Evolutionary conservation across 2,329 filamentous ascomycete genomes (phyloP).

Genomic region (Juglanconis sp.): DNA sequence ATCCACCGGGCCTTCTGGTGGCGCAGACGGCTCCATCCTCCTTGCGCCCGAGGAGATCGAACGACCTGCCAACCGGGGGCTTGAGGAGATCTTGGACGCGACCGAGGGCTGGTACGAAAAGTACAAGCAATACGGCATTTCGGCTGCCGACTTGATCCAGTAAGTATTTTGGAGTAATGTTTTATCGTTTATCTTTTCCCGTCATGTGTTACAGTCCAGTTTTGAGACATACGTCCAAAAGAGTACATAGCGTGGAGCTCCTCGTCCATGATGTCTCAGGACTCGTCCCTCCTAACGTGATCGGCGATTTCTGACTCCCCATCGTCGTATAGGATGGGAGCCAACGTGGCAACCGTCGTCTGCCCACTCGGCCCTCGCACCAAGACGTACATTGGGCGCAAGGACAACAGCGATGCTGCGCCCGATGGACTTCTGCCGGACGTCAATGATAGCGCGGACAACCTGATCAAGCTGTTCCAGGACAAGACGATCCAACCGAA

Average conservation of each 20-base stretch:
- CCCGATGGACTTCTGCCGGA: conserved; percentile 42
- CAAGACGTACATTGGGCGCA: conserved; percentile 49
- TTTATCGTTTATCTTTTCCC: too few relatives aligned
- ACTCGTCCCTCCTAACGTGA: too few relatives aligned
- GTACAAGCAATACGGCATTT: conserved; percentile 39
- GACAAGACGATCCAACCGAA: conserved; percentile 52
- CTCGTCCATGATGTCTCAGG: too few relatives aligned
- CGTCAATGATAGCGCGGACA: conserved; percentile 39
- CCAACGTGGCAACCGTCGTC: conserved; percentile 46
- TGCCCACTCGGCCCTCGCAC: conserved; percentile 45
- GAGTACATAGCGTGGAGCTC: too few relatives aligned
- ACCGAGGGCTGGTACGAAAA: conserved; percentile 39
- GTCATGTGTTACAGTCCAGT: too few relatives aligned
- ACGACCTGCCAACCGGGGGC: conserved; percentile 43
- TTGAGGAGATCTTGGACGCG: conserved; percentile 40
- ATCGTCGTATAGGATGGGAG: conserved; percentile 33
- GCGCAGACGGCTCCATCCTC: conserved; percentile 45
- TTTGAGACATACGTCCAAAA: too few relatives aligned
- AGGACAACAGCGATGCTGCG: conserved; percentile 38
- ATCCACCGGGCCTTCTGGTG: conserved; percentile 32
- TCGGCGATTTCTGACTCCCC: too few relatives aligned
- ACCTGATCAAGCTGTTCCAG: conserved; percentile 45
- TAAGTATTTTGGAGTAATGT: too few relatives aligned
- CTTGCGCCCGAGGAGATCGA: conserved; percentile 36
- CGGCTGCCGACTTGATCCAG: conserved; percentile 54